Evolutionary conservation across 2,329 filamentous ascomycete genomes (phyloP).

Genomic region (Davidsoniella virescens): DNA sequence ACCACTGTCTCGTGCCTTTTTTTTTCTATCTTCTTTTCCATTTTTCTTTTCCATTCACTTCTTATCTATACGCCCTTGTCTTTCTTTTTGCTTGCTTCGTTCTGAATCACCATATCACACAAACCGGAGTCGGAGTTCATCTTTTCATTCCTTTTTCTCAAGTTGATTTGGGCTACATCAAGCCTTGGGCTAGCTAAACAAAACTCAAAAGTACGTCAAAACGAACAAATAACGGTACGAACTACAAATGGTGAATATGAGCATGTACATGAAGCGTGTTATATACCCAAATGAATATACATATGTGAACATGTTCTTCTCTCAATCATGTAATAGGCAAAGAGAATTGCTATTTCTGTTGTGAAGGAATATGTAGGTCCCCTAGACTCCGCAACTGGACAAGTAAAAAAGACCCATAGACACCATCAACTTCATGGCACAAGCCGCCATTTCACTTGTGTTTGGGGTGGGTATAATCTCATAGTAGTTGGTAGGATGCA

Average conservation of each 20-base stretch:
- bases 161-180: slow-evolving; percentile 13
- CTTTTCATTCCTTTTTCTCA: slow-evolving; percentile 6
- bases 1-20: background rate
- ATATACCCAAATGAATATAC: background rate
- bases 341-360: too few species aligned
- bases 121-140: slow-evolving; percentile 13
- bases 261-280: background rate
- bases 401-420: too few species aligned
- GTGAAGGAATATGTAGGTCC: too few species aligned
- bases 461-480: too few species aligned
- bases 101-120: slow-evolving; percentile 5
- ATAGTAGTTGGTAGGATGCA: too few species aligned
- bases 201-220: background rate
- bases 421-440: too few species aligned
- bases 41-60: background rate
- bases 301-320: background rate
- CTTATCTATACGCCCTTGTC: too few species aligned
- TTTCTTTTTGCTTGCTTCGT: background rate
- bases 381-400: too few species aligned
- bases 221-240: too few species aligned
- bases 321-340: background rate
- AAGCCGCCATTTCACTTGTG: too few species aligned
- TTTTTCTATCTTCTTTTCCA: background rate
- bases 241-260: too few species aligned
- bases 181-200: slow-evolving; percentile 11